phyloP scores from a whole-genome alignment of 805 yeast genomes.

The Ogataea angusta region DNA sequence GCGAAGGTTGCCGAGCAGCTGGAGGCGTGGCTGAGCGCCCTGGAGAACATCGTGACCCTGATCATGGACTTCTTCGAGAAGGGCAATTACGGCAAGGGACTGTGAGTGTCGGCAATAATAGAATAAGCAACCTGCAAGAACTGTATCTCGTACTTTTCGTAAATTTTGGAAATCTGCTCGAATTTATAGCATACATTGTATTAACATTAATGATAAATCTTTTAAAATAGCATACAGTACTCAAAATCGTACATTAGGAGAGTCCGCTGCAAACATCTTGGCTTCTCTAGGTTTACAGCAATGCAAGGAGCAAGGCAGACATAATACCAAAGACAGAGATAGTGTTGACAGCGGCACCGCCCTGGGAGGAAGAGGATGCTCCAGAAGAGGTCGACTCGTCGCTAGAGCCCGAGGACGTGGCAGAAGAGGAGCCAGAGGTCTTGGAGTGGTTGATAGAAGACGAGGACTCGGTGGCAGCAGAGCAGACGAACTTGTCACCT shows the following conservation, averaged over 20 bases:
- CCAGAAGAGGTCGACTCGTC: constrained; percentile 36
- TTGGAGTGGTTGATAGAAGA: constrained; percentile 30
- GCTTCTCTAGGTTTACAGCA: constrained; percentile 37
- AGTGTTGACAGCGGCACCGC: constrained; percentile 28
- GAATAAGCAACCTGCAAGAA: neutral
- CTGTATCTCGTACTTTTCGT: no score
- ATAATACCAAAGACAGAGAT: constrained; percentile 46
- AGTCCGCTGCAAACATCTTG: neutral
- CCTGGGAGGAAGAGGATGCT: constrained; percentile 31
- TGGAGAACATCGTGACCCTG: constrained; percentile 68
- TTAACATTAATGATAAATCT: constrained; percentile 4
- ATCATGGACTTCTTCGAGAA: constrained; percentile 71
- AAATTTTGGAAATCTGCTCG: no score
- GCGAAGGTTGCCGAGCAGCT: constrained; percentile 64
- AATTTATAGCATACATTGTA: constrained; percentile 3
- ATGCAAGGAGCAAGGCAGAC: constrained; percentile 49
- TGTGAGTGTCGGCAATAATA: constrained; percentile 37
- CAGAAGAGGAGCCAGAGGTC: constrained; percentile 30
- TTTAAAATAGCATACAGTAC: constrained; percentile 4
- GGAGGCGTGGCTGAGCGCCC: constrained; percentile 68
- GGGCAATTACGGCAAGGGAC: constrained; percentile 87
- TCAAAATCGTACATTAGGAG: constrained; percentile 4
- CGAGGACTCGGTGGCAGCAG: constrained; percentile 41
- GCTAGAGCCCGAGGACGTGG: constrained; percentile 34
- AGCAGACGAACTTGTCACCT: constrained; percentile 85